A percentile compares a stretch with the other conserved stretches of the same genome.
Evolutionary conservation across 352 stramenopile species (phyloP).

Genomic region (Phytophthora ohioensis): DNA sequence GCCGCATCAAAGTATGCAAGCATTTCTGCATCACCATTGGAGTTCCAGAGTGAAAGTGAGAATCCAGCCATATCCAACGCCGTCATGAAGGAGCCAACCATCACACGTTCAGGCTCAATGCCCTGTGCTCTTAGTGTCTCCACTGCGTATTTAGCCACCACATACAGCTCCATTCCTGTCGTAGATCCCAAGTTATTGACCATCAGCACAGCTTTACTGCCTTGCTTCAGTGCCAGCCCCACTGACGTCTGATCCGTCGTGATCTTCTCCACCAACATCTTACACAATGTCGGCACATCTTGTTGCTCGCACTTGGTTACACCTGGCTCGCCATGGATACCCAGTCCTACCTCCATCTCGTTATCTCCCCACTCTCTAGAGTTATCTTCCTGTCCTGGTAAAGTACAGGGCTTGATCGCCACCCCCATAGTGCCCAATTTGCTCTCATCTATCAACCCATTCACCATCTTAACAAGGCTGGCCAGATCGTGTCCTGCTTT

Average conservation of each 20-base stretch:
- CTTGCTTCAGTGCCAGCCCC: conserved; percentile 49
- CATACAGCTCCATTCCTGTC: conserved; percentile 96
- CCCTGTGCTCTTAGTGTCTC: conserved; percentile 63
- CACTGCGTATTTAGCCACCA: conserved; percentile 89
- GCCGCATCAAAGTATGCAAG: conserved; percentile 67
- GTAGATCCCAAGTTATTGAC: conserved; percentile 97
- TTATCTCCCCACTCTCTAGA: conserved; percentile 68
- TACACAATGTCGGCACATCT: conserved; percentile 56
- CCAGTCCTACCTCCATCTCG: conserved; percentile 95
- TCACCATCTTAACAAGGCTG: conserved; percentile 71
- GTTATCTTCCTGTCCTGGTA: conserved; percentile 88
- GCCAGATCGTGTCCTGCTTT: conserved; percentile 83
- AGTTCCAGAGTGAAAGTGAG: conserved; percentile 90
- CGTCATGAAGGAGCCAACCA: conserved; percentile 97
- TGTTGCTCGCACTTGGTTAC: conserved; percentile 70
- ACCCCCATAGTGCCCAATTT: conserved; percentile 95
- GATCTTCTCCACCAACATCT: conserved; percentile 67
- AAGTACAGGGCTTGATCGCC: conserved; percentile 94
- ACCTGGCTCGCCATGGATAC: conserved; percentile 96
- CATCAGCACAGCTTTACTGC: conserved; percentile 80
- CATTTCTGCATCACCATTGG: conserved; percentile 65
- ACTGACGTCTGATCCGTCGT: conserved; percentile 44
- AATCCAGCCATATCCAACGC: conserved; percentile 97
- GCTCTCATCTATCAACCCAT: conserved; percentile 56
- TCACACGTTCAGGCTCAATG: conserved; percentile 85